A percentile compares a stretch with the other conserved stretches of the same genome.
phyloP scores from a whole-genome alignment of 345 rosid genomes.

The Triadica sebifera region DNA sequence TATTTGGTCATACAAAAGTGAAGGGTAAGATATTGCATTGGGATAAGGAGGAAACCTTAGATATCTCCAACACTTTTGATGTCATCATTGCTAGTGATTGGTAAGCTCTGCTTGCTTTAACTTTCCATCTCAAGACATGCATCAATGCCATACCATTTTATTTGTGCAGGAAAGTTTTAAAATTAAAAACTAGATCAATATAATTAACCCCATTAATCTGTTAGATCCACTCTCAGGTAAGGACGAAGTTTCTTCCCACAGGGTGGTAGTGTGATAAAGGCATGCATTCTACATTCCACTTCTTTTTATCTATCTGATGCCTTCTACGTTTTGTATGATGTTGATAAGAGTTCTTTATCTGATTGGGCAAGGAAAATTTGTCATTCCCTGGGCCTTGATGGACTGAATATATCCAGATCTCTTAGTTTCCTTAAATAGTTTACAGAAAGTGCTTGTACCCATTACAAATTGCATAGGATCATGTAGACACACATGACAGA shows the following conservation, averaged over 20 bases:
- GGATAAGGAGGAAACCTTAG: conserved; percentile 52
- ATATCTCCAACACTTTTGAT: conserved; percentile 47
- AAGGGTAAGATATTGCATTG: conserved; percentile 71
- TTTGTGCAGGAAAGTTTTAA: background rate
- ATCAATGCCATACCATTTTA: conserved; percentile 1
- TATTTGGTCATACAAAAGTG: conserved; percentile 58
- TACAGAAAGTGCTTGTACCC: conserved; percentile 2
- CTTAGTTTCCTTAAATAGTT: conserved; percentile 14
- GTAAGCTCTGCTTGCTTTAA: conserved; percentile 42
- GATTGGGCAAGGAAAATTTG: conserved; percentile 3
- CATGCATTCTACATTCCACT: background rate
- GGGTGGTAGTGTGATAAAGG: background rate
- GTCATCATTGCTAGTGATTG: conserved; percentile 86
- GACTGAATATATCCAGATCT: background rate
- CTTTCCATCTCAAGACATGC: conserved; percentile 21
- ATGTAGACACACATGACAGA: background rate
- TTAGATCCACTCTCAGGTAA: conserved; percentile 7
- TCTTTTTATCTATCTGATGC: background rate
- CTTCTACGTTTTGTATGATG: conserved; percentile 3
- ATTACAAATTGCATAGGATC: background rate
- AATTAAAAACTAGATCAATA: conserved; percentile 7
- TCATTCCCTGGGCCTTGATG: background rate
- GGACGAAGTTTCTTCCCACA: background rate
- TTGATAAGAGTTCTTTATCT: conserved; percentile 4
- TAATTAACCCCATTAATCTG: background rate